Conservation (phyloP, 306 rosid genomes). For the Castanea crenata region DNA sequence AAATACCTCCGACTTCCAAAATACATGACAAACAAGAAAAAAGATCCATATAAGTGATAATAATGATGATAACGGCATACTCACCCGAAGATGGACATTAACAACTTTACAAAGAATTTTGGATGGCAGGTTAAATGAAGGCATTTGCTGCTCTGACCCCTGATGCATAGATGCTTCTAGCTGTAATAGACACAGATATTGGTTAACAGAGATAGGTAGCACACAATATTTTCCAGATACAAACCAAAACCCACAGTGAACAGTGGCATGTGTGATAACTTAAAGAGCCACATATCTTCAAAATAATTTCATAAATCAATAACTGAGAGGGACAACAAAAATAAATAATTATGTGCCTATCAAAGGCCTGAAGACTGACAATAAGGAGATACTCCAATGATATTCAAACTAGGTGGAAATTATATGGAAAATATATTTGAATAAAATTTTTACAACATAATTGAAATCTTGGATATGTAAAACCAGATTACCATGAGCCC, state of each 20-base stretch:
- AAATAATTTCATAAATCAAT: neutral
- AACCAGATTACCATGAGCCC: neutral
- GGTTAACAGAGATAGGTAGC: neutral
- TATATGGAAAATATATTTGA: neutral
- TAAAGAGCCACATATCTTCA: neutral
- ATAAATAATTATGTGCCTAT: neutral
- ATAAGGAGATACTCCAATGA: neutral
- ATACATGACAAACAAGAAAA: neutral
- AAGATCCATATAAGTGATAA: constrained; percentile 8
- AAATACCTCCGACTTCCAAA: constrained; percentile 2
- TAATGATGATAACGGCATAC: constrained; percentile 24
- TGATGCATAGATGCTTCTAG: constrained; percentile 99
- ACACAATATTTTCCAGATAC: neutral
- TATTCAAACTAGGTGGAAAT: neutral
- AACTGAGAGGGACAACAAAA: neutral
- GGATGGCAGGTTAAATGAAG: constrained; percentile 84
- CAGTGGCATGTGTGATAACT: neutral
- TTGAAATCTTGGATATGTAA: neutral
- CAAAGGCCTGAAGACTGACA: neutral
- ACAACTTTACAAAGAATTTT: constrained; percentile 92
- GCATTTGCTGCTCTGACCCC: constrained; percentile 92
- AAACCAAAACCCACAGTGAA: neutral
- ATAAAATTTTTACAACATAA: neutral
- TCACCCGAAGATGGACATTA: constrained; percentile 82
- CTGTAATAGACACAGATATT: constrained; percentile 34